Evolutionary conservation across 441 rosid genomes (phyloP).

Genomic region (California macrophylla): DNA sequence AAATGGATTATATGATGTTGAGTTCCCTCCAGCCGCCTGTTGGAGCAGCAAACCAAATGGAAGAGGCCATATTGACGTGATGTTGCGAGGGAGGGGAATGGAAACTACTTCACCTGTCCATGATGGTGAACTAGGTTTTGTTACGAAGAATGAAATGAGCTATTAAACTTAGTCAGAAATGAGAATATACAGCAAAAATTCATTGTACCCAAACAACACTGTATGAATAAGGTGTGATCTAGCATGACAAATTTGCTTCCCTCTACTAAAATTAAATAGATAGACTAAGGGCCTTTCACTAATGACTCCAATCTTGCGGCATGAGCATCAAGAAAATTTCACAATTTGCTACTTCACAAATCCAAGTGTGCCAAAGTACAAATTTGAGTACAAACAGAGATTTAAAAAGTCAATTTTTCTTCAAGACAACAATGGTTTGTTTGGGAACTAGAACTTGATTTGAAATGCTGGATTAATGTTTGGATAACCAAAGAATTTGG

Average conservation of each 20-base stretch:
- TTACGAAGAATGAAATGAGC: constrained; percentile 1
- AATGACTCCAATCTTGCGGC: neutral
- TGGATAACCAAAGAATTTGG: too few species aligned
- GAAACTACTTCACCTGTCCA: constrained; percentile 69
- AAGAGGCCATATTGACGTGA: constrained; percentile 84
- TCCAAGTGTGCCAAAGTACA: neutral
- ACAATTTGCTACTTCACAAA: neutral
- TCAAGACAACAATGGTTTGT: neutral
- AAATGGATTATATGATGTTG: constrained; percentile 31
- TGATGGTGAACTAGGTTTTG: neutral
- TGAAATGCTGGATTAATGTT: too few species aligned
- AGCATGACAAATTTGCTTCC: neutral
- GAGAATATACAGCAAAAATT: constrained; percentile 1
- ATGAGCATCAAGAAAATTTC: neutral
- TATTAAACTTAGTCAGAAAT: neutral
- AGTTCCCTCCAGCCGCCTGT: constrained; percentile 51
- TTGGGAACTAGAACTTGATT: too few species aligned
- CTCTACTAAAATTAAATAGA: neutral
- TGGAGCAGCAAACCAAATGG: constrained; percentile 86
- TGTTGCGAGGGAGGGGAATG: constrained; percentile 54
- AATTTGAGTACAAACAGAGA: constrained; percentile 1
- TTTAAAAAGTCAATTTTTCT: neutral
- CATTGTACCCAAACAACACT: neutral
- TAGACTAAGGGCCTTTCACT: neutral
- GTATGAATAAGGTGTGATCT: neutral